Conservation (phyloP, 2,329 filamentous ascomycete genomes). For the Blumeria graminis region DNA sequence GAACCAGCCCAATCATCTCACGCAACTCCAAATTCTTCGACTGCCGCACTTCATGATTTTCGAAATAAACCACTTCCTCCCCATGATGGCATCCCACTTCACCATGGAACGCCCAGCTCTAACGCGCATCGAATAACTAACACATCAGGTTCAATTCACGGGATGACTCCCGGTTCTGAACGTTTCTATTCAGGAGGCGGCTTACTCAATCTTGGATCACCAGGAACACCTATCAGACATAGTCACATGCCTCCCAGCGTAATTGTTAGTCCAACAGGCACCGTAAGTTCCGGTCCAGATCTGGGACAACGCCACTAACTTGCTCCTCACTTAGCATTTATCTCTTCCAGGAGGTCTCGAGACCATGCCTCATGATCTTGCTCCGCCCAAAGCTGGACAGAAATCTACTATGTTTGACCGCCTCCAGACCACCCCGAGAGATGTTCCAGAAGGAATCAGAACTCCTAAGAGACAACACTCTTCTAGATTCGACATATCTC, state of each 20-base stretch:
- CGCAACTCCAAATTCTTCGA: slow-evolving; percentile 68
- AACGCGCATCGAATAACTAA: slow-evolving; percentile 14
- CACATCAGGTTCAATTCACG: slow-evolving; percentile 11
- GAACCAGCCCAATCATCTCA: slow-evolving; percentile 34
- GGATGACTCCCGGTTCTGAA: slow-evolving; percentile 17
- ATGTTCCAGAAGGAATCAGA: slow-evolving; percentile 82
- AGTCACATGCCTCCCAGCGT: slow-evolving; percentile 59
- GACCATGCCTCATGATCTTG: slow-evolving; percentile 93
- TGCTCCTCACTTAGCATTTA: slow-evolving; percentile 36
- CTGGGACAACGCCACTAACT: not conserved
- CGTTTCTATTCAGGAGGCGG: slow-evolving; percentile 20
- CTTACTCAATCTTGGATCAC: slow-evolving; percentile 20
- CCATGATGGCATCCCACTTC: slow-evolving; percentile 20
- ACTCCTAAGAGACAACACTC: slow-evolving; percentile 95
- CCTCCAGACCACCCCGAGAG: slow-evolving; percentile 81
- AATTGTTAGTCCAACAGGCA: slow-evolving; percentile 81
- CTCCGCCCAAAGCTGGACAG: slow-evolving; percentile 71
- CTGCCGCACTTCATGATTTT: slow-evolving; percentile 62
- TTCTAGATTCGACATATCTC: slow-evolving; percentile 91
- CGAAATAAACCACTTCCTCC: slow-evolving; percentile 58
- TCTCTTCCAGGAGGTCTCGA: slow-evolving; percentile 83
- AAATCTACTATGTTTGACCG: slow-evolving; percentile 79
- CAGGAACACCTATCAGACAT: slow-evolving; percentile 37
- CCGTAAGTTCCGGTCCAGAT: slow-evolving; percentile 30
- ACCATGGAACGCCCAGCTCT: slow-evolving; percentile 5